Evolutionary conservation across 306 rosid species (phyloP), one percentile per base, ranked within the genome.

Genomic region (Hippophae tibetana): DNA sequence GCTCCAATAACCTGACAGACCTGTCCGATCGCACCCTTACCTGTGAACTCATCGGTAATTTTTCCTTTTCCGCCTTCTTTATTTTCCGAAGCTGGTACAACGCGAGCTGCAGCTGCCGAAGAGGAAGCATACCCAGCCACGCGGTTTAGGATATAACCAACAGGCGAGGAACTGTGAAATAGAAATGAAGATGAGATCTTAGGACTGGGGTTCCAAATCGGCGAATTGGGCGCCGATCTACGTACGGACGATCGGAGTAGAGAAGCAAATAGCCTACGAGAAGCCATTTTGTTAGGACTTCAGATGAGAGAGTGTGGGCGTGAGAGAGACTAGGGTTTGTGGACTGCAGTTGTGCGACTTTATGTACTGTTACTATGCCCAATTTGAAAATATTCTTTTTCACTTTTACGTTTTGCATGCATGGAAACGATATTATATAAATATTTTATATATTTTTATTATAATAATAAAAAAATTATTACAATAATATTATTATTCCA

Each of bases 1-100:
- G 96, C 96, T 46, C 98, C 96, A 14, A 90, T 90, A 64, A 90
- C 96, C 80, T 87, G 98, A 69, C 96, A 90, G 46, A 90, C 95
- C 18, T 90, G 72, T 8, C 98, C 98, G 74, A 87, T 74, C 76
- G 98, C 2, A 7, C 98, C 98, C 6, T 86, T 84, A 0, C 98
- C 96, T 1, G 96, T 85, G 73, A 72, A 81, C 58, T 92, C 98
- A 6, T 92, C 98, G 3, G 84, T 68, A 62, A 92, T 83, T 72
- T 87, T 92, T 0, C 98, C 38, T 0, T 78, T 77, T 0, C 68
- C 75, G 5, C 72, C 69, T 2, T 70, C 88, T 82, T 70, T 79
- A 10, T 69, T 60, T 5, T 62, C 43, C 3, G 83, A 79, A 10
- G 90, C 45, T 0, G 82, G 5, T 0, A 83, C 60, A 0, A 82